A percentile compares a stretch with the other conserved stretches of the same genome.
These are phyloP conservation scores for Teratosphaeria zuluensis DNA, from an alignment of 2,329 filamentous ascomycete genomes.

Conservation along the genomic window DNA sequence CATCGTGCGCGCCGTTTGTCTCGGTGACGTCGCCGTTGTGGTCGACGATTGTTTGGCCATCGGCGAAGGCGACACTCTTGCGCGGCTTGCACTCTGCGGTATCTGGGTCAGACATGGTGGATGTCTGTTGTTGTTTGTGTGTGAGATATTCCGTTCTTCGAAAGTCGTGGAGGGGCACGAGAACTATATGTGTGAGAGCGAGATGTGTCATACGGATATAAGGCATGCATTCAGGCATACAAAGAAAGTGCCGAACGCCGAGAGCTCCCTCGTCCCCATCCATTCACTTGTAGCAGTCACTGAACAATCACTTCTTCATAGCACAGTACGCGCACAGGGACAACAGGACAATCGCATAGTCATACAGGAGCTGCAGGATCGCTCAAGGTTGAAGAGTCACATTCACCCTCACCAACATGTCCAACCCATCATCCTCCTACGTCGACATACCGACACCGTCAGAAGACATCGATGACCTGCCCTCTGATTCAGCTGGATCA, in stretches of 20 bases:
- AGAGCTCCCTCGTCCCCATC: neutral
- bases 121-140: conserved; percentile 13
- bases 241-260: neutral
- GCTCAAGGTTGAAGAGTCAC: neutral
- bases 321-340: neutral
- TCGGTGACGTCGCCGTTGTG: conserved; percentile 71
- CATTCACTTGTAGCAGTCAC: neutral
- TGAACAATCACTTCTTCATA: neutral
- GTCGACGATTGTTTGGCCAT: conserved; percentile 79
- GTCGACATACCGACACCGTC: conserved; percentile 38
- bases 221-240: neutral
- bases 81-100: conserved; percentile 58
- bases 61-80: conserved; percentile 90
- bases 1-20: conserved; percentile 54
- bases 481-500: conserved; percentile 40
- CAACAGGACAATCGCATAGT: neutral
- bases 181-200: neutral
- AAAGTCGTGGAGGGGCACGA: neutral
- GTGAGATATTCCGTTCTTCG: neutral
- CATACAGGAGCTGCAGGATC: neutral
- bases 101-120: conserved; percentile 44
- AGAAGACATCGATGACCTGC: conserved; percentile 41
- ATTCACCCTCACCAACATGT: conserved; percentile 13
- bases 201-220: neutral
- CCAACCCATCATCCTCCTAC: conserved; percentile 39